A percentile compares a stretch with the other conserved stretches of the same genome.
Conservation (phyloP, 345 rosid species). For the Salix koriyanagi region DNA sequence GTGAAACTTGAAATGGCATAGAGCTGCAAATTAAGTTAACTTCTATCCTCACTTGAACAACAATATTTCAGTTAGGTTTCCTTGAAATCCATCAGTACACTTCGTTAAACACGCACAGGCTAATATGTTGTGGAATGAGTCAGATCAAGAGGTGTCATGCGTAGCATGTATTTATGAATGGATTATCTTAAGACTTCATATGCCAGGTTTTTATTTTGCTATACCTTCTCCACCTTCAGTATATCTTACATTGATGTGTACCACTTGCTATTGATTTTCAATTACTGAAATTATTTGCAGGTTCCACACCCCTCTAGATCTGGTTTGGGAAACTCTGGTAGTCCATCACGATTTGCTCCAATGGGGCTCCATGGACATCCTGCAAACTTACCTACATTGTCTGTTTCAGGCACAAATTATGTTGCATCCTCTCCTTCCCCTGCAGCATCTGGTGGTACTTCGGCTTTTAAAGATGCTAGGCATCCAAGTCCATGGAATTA, state of each 20-base stretch:
- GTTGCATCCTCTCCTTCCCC: slow-evolving; percentile 86
- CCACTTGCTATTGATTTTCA: background rate
- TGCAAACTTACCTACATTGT: slow-evolving; percentile 46
- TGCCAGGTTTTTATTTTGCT: no score
- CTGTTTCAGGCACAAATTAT: slow-evolving; percentile 78
- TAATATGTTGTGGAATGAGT: no score
- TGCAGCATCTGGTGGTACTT: slow-evolving; percentile 88
- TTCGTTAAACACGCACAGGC: no score
- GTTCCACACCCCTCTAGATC: slow-evolving; percentile 55
- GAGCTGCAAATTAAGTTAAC: no score
- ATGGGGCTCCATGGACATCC: slow-evolving; percentile 41
- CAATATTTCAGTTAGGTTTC: no score
- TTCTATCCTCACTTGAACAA: no score
- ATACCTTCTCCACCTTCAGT: background rate
- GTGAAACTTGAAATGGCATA: no score
- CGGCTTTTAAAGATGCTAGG: slow-evolving; percentile 65
- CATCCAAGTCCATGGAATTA: slow-evolving; percentile 84
- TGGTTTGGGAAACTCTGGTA: slow-evolving; percentile 39
- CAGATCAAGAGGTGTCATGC: no score
- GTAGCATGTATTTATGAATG: no score
- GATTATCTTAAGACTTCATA: no score
- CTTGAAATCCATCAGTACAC: no score
- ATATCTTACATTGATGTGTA: background rate
- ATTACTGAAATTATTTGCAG: slow-evolving; percentile 29
- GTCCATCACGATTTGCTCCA: slow-evolving; percentile 79